Conservation (phyloP, 805 yeast genomes). For the Blastobotrys peoriensis region DNA sequence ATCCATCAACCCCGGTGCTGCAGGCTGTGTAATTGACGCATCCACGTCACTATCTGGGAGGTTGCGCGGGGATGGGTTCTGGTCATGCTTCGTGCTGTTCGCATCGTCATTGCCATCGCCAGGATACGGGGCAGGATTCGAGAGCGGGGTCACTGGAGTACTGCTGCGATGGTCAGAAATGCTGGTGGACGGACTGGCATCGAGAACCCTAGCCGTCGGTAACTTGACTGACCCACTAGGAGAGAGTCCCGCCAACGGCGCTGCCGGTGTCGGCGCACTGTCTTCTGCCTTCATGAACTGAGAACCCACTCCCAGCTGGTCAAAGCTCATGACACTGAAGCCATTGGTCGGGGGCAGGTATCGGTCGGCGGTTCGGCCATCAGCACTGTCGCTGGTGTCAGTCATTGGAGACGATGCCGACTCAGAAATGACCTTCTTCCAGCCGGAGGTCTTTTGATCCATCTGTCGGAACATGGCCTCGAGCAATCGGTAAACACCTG, state of each 20-base stretch:
- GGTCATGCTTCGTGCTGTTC: neutral
- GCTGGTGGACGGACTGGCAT: neutral
- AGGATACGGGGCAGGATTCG: neutral
- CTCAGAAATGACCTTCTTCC: neutral
- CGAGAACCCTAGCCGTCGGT: neutral
- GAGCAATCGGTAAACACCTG: neutral
- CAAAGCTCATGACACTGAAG: neutral
- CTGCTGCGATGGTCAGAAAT: neutral
- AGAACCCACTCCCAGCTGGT: neutral
- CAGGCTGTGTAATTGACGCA: neutral
- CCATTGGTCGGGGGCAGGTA: neutral
- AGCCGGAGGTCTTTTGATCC: neutral
- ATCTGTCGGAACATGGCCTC: neutral
- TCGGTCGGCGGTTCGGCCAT: neutral
- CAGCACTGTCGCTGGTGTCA: neutral
- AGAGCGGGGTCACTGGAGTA: neutral
- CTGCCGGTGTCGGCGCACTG: neutral
- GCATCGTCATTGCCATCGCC: neutral
- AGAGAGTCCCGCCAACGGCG: neutral
- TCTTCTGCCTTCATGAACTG: neutral
- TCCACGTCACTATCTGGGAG: neutral
- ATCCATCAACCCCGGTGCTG: slow-evolving; percentile 1
- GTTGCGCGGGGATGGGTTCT: too few species aligned
- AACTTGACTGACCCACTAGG: too few species aligned
- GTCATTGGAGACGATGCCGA: neutral